Conservation (phyloP, 2,329 filamentous ascomycete genomes). For the Hymenotorrendiella dingleyae region DNA sequence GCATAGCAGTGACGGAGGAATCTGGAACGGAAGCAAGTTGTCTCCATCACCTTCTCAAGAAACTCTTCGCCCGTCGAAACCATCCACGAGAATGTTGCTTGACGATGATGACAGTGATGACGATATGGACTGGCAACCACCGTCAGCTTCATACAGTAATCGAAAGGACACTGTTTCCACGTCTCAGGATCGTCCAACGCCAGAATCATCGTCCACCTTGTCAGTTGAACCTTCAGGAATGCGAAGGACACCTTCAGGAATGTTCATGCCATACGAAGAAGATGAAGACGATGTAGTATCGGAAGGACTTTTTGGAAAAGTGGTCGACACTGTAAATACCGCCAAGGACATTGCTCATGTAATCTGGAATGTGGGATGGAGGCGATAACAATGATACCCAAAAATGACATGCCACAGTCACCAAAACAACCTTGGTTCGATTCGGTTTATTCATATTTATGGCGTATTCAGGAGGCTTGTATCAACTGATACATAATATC, state of each 20-base stretch:
- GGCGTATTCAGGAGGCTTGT: no score
- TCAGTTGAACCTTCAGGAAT: conserved; percentile 52
- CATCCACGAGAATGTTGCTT: conserved; percentile 53
- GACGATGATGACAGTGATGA: conserved; percentile 46
- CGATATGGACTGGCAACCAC: conserved; percentile 47
- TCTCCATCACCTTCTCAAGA: conserved; percentile 73
- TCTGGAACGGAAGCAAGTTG: conserved; percentile 33
- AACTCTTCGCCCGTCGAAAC: conserved; percentile 63
- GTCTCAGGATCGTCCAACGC: conserved; percentile 26
- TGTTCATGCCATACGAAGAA: conserved; percentile 86
- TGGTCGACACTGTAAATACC: conserved; percentile 50
- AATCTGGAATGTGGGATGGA: conserved; percentile 55
- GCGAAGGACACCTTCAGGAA: conserved; percentile 75
- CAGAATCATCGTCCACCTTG: conserved; percentile 36
- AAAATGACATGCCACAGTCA: not conserved
- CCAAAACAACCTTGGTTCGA: no score
- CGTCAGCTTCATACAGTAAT: conserved; percentile 21
- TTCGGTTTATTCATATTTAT: no score
- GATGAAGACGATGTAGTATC: conserved; percentile 56
- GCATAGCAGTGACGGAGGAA: conserved; percentile 49
- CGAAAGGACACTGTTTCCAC: conserved; percentile 27
- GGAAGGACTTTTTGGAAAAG: conserved; percentile 44
- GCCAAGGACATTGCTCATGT: conserved; percentile 66
- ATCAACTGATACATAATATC: no score
- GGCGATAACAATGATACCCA: conserved; percentile 23